Evolutionary conservation across 768 basidiomycete genomes (phyloP).

Genomic region (Tricholoma terreum): DNA sequence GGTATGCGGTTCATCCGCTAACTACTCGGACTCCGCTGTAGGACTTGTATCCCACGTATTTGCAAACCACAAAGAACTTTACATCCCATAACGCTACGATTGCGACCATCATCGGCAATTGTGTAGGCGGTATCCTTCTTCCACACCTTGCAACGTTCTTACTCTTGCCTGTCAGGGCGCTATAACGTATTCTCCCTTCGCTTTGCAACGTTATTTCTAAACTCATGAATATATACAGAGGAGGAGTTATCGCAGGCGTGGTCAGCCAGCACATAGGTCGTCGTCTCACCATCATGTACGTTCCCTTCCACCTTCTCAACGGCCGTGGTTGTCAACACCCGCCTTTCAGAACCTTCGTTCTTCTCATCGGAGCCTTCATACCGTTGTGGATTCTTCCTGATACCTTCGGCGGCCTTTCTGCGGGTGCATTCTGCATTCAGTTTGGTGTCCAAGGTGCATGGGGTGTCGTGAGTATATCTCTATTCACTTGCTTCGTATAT

Average conservation of each 20-base stretch:
- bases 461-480: constrained; percentile 64
- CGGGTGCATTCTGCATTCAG: constrained; percentile 83
- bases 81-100: constrained; percentile 44
- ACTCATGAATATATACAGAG: background rate
- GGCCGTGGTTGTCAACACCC: background rate
- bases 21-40: constrained; percentile 8
- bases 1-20: background rate
- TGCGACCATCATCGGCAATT: constrained; percentile 64
- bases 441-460: constrained; percentile 88
- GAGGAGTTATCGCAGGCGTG: constrained; percentile 11
- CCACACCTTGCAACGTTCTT: background rate
- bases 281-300: constrained; percentile 9
- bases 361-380: constrained; percentile 55
- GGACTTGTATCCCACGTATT: constrained; percentile 61
- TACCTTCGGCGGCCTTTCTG: constrained; percentile 62
- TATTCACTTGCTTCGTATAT: constrained; percentile 18
- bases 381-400: constrained; percentile 81
- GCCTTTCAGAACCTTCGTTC: constrained; percentile 44
- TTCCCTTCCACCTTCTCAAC: background rate
- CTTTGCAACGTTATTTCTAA: background rate
- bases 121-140: constrained; percentile 19
- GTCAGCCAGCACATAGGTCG: constrained; percentile 14
- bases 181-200: constrained; percentile 7
- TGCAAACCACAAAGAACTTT: constrained; percentile 51
- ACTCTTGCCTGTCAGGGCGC: constrained; percentile 4